Conservation (phyloP, 2,329 filamentous ascomycete genomes). For the Clarireedia paspali region DNA sequence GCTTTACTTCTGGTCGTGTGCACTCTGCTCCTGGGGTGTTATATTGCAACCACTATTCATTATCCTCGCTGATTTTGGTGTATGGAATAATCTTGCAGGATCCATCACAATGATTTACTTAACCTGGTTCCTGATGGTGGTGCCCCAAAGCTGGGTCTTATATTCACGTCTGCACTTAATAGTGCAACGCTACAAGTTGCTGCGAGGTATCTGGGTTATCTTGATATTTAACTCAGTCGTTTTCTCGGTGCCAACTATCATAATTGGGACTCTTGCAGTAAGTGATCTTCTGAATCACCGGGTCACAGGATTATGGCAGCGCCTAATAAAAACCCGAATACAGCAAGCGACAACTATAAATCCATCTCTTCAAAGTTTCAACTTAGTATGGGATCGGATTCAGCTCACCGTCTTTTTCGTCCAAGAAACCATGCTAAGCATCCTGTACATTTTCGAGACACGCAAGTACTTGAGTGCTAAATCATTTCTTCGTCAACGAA, state of each 20-base stretch:
- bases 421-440: constrained; percentile 39
- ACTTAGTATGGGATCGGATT: constrained; percentile 35
- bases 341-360: constrained; percentile 20
- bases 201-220: constrained; percentile 39
- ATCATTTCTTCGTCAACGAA: constrained; percentile 24
- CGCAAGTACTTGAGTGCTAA: constrained; percentile 1
- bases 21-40: constrained; percentile 33
- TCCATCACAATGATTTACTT: background rate
- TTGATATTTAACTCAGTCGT: constrained; percentile 43
- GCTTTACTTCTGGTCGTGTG: constrained; percentile 43
- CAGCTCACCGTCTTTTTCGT: constrained; percentile 37
- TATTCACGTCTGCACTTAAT: constrained; percentile 49
- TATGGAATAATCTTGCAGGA: background rate
- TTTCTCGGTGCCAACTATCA: constrained; percentile 41
- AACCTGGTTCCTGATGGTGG: background rate
- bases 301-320: background rate
- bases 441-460: constrained; percentile 46
- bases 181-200: constrained; percentile 38
- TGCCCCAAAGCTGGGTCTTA: constrained; percentile 32
- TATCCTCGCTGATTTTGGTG: background rate
- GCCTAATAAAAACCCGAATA: constrained; percentile 30
- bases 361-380: constrained; percentile 27
- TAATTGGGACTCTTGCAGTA: constrained; percentile 28
- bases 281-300: background rate
- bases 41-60: background rate